Percentiles rank a stretch among this genome's conserved stretches.
These are phyloP conservation scores for Globisporangium iwayamae DNA, from an alignment of 352 stramenopile species.

Conservation along the genomic window DNA sequence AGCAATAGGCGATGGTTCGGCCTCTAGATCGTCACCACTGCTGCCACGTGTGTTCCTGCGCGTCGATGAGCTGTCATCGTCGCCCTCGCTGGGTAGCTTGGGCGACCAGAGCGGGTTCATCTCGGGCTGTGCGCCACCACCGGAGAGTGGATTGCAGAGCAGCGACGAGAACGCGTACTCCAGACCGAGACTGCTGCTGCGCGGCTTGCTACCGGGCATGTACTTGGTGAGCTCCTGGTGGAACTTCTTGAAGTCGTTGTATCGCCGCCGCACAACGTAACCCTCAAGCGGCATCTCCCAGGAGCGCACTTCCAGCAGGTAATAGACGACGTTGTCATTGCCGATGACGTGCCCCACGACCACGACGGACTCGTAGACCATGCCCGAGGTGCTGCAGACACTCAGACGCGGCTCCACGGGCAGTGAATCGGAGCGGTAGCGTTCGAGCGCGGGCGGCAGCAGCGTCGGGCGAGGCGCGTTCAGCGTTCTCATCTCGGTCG, in stretches of 20 bases:
- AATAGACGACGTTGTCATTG: slow-evolving; percentile 70
- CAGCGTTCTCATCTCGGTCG: slow-evolving; percentile 14
- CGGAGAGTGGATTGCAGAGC: slow-evolving; percentile 46
- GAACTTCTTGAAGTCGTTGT: slow-evolving; percentile 73
- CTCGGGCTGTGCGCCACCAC: slow-evolving; percentile 20
- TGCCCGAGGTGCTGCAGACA: slow-evolving; percentile 64
- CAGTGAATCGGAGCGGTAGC: slow-evolving; percentile 35
- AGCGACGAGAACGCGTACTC: slow-evolving; percentile 42
- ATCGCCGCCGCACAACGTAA: slow-evolving; percentile 73
- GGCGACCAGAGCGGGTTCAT: slow-evolving; percentile 54
- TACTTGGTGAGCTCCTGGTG: slow-evolving; percentile 42
- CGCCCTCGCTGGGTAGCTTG: slow-evolving; percentile 24
- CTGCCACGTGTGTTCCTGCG: slow-evolving; percentile 13
- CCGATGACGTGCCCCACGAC: slow-evolving; percentile 64
- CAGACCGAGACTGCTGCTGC: slow-evolving; percentile 19
- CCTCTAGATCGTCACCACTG: slow-evolving; percentile 11
- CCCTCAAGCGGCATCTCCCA: slow-evolving; percentile 70
- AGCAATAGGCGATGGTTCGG: background rate
- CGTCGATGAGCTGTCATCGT: slow-evolving; percentile 20
- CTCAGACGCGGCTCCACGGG: slow-evolving; percentile 42
- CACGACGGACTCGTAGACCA: slow-evolving; percentile 66
- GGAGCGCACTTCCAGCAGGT: slow-evolving; percentile 69
- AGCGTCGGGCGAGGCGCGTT: slow-evolving; percentile 7
- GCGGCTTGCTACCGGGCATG: slow-evolving; percentile 42
- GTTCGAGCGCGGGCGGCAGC: slow-evolving; percentile 22